Base-by-base conservation (phyloP, 805 yeast species). In the Candida qinlingensis region DNA sequence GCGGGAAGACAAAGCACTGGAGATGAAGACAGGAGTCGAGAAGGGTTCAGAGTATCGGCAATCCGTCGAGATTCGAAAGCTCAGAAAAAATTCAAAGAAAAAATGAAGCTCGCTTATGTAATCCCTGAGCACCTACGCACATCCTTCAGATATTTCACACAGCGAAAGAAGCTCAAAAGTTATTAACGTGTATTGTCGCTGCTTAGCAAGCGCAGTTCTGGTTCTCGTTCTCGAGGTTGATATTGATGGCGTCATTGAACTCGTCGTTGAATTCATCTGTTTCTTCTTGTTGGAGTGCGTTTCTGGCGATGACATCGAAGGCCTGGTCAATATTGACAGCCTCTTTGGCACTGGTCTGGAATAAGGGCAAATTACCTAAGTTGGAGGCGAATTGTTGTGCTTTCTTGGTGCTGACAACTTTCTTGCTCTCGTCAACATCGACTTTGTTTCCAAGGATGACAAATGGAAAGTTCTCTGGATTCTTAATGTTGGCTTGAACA, bases 321-420 rank as follows among this genome's bases (percentile, higher is more conserved):
- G 98, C 98, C 60, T 86, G 83, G 62, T 91, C 97, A 35, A 92
- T 96, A 58, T 95, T 95, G 44, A 91, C 87, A 12, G 94, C 90
- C 66, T 90, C 97, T 71, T 92, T 94, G 19, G 99, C 99, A 74
- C 94, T 83, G n/a, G 99, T 92, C 68, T 92, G 96, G 63, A 94
- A 92, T 51, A 91, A 82, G 4, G 99, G 98, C 52, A 90, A 74
- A 54, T 90, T 88, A 2, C 95, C 85, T 54, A 77, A 68, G 43
- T 79, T 75, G 48, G 75, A 78, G 47, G 85, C 80, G 66, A 78
- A 75, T 41, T 80, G 79, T 58, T 79, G 80, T 8, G 85, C 87
- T 54, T 77, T 72, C 61, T 80, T 80, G 36, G 73, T 58, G 62
- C 81, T 70, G 64, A 77, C 86, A 41, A 81, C 82, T 57, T 96